A percentile compares a stretch with the other conserved stretches of the same genome.
Conservation (phyloP, 163 green algal genomes). For the Scenedesmus sp. region DNA sequence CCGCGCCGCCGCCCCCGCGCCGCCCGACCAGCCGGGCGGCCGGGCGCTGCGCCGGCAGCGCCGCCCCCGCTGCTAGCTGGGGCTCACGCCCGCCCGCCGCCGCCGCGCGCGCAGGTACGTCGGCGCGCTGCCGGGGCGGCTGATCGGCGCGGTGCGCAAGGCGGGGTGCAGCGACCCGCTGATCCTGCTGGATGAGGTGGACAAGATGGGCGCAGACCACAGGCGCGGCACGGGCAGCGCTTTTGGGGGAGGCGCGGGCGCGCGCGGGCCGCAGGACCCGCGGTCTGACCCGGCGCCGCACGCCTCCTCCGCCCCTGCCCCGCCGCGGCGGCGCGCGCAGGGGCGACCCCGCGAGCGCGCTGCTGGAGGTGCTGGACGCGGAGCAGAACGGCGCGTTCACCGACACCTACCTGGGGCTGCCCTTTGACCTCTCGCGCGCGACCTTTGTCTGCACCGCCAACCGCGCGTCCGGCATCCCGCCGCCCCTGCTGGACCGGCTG, state of each 20-base stretch:
- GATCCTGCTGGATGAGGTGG: constrained; percentile 92
- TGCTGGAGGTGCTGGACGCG: constrained; percentile 91
- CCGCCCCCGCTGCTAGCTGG: too few species aligned
- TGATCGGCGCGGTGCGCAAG: constrained; percentile 63
- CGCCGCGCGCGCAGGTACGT: constrained; percentile 70
- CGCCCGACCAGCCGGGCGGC: constrained; percentile 75
- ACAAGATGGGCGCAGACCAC: constrained; percentile 81
- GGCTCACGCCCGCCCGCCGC: too few species aligned
- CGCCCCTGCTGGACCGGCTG: constrained; percentile 82
- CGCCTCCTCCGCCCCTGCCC: too few species aligned
- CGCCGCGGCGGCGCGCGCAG: constrained; percentile 18
- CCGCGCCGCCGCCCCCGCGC: not conserved
- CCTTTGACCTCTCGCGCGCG: constrained; percentile 64
- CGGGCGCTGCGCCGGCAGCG: constrained; percentile 75
- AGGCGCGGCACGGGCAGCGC: not conserved
- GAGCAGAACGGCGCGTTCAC: constrained; percentile 92
- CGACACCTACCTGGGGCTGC: constrained; percentile 85
- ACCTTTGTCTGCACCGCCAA: constrained; percentile 93
- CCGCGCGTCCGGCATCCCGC: constrained; percentile 76
- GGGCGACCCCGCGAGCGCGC: constrained; percentile 84
- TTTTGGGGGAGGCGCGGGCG: not conserved
- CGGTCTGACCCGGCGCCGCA: too few species aligned
- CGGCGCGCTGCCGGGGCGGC: constrained; percentile 86
- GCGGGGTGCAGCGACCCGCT: constrained; percentile 70
- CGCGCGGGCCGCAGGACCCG: not conserved